These are phyloP conservation scores for Botrytis fragariae DNA, from an alignment of 2,329 filamentous ascomycete species.

Conservation along the genomic window DNA sequence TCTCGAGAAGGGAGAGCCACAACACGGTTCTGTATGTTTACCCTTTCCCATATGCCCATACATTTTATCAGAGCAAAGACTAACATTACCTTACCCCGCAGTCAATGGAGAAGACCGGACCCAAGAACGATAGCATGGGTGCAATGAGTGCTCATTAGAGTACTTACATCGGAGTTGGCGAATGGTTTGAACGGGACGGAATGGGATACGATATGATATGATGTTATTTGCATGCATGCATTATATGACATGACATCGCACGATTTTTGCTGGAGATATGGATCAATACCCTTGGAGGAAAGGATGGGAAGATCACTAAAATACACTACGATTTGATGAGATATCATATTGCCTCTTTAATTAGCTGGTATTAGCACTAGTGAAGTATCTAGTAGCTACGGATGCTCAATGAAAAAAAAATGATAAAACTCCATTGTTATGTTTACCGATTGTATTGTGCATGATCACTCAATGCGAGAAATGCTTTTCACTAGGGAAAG, in stretches of 20 bases:
- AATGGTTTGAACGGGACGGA: not conserved
- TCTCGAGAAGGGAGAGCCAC: constrained; percentile 68
- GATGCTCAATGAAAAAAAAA: constrained; percentile 3
- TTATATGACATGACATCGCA: not conserved
- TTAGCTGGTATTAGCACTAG: not conserved
- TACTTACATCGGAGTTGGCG: constrained; percentile 7
- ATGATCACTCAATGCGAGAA: not conserved
- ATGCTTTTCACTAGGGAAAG: not conserved
- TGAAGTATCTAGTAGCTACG: not conserved
- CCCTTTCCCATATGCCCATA: not conserved
- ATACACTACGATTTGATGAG: not conserved
- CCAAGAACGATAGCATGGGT: constrained; percentile 38
- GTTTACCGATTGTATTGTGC: not conserved
- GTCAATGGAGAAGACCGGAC: constrained; percentile 39
- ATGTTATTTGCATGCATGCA: not conserved
- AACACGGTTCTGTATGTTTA: constrained; percentile 55
- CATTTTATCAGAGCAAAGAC: constrained; percentile 15
- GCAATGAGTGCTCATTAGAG: constrained; percentile 33
- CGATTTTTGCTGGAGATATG: not conserved
- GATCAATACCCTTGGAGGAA: not conserved
- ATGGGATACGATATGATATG: constrained; percentile 15
- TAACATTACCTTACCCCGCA: constrained; percentile 28
- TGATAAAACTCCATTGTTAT: not conserved
- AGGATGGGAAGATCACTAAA: not conserved
- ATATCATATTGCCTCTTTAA: not conserved